Conservation (phyloP, 2,329 filamentous ascomycete species). For the Penicillium thymicola region DNA sequence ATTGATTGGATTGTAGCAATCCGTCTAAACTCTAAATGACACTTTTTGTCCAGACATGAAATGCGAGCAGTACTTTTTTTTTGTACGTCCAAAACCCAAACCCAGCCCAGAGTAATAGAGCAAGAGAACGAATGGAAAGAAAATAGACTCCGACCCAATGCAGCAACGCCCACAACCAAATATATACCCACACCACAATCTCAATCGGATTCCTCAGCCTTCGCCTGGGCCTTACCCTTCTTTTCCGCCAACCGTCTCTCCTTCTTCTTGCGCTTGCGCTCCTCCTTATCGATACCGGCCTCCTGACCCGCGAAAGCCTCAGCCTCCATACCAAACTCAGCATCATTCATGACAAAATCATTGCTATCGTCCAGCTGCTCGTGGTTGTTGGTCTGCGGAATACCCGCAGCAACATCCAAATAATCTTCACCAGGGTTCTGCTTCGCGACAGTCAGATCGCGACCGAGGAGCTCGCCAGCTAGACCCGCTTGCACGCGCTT, state of each 20-base stretch:
- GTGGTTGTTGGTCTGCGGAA: constrained; percentile 29
- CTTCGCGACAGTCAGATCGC: constrained; percentile 40
- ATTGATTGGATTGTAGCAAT: constrained; percentile 10
- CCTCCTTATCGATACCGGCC: constrained; percentile 49
- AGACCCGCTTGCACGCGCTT: constrained; percentile 46
- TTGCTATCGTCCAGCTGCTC: constrained; percentile 38
- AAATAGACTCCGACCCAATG: constrained; percentile 26
- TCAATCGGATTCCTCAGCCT: constrained; percentile 27
- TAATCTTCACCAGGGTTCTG: constrained; percentile 37
- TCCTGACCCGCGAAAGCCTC: constrained; percentile 38
- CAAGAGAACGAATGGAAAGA: constrained; percentile 10
- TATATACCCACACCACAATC: constrained; percentile 12
- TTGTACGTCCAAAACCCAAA: constrained; percentile 7
- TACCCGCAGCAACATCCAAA: constrained; percentile 37
- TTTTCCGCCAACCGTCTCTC: constrained; percentile 48
- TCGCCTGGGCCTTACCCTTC: constrained; percentile 35
- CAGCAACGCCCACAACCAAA: constrained; percentile 24
- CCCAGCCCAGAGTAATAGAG: constrained; percentile 6
- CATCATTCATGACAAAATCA: constrained; percentile 43
- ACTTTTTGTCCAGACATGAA: constrained; percentile 21
- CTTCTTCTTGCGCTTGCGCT: constrained; percentile 56
- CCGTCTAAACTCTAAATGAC: constrained; percentile 8
- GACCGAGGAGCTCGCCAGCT: constrained; percentile 41
- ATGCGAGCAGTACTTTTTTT: constrained; percentile 12
- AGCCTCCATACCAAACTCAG: constrained; percentile 37